Percentiles rank a stretch among this genome's conserved stretches.
phyloP scores from a whole-genome alignment of 352 stramenopile species.

The Phytophthora hibernalis region DNA sequence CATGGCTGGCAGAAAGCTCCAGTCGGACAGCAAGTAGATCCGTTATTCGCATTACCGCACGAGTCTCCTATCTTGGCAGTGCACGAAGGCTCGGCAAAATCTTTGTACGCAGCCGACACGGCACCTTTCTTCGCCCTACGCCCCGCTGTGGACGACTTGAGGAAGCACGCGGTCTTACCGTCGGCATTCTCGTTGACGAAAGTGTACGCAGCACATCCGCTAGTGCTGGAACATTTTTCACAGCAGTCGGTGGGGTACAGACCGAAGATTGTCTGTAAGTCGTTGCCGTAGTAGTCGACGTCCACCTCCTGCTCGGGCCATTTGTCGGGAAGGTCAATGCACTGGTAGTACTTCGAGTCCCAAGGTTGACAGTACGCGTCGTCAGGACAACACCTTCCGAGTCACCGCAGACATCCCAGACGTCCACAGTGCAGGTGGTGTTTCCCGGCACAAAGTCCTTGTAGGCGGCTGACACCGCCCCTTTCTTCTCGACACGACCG shows the following conservation, averaged over 20 bases:
- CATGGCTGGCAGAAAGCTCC: conserved; percentile 66
- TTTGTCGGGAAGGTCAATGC: conserved; percentile 43
- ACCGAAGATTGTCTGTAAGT: conserved; percentile 51
- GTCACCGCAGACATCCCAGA: conserved; percentile 47
- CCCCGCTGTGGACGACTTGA: conserved; percentile 44
- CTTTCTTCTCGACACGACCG: conserved; percentile 40
- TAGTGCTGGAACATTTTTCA: conserved; percentile 48
- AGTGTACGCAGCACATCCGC: conserved; percentile 56
- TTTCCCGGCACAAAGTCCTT: conserved; percentile 34
- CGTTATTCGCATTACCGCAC: conserved; percentile 46
- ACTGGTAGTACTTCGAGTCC: conserved; percentile 68
- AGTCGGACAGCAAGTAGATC: conserved; percentile 47
- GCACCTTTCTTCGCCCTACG: conserved; percentile 46
- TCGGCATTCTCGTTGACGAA: conserved; percentile 72
- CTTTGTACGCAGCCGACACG: conserved; percentile 43
- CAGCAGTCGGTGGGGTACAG: conserved; percentile 48
- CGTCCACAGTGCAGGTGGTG: conserved; percentile 45
- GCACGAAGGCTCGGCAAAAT: conserved; percentile 35
- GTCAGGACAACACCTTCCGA: conserved; percentile 49
- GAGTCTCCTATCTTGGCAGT: conserved; percentile 32
- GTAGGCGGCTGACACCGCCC: conserved; percentile 49
- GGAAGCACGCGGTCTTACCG: conserved; percentile 58
- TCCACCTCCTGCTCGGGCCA: conserved; percentile 46
- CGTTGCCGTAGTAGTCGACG: conserved; percentile 60
- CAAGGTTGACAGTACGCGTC: conserved; percentile 65